phyloP scores from a whole-genome alignment of 148 eudicot genomes.

The Hydrangea macrophylla region DNA sequence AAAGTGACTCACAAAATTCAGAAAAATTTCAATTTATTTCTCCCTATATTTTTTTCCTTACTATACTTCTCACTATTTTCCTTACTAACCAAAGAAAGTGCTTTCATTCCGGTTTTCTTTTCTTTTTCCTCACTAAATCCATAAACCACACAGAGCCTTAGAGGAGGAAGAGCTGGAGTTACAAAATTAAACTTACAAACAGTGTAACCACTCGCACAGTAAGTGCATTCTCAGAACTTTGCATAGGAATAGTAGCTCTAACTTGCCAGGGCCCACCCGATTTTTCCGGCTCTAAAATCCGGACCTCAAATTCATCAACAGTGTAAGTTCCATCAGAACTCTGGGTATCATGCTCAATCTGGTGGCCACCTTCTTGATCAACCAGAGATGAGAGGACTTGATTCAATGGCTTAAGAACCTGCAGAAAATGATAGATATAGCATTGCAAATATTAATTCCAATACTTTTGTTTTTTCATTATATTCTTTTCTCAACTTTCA shows the following conservation, averaged over 20 bases:
- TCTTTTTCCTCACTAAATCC: too few relatives aligned
- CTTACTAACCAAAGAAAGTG: too few relatives aligned
- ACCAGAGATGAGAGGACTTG: slow-evolving; percentile 86
- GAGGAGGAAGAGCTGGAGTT: neutral
- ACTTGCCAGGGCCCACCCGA: slow-evolving; percentile 92
- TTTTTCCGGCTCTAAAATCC: slow-evolving; percentile 87
- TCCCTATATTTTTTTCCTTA: too few relatives aligned
- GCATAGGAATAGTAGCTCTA: slow-evolving; percentile 93
- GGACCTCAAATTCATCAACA: slow-evolving; percentile 89
- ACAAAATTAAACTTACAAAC: slow-evolving; percentile 51
- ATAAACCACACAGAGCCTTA: too few relatives aligned
- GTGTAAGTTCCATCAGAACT: slow-evolving; percentile 73
- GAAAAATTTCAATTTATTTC: too few relatives aligned
- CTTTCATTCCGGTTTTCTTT: too few relatives aligned
- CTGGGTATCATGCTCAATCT: slow-evolving; percentile 67
- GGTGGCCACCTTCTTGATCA: slow-evolving; percentile 92
- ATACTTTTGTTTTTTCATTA: neutral
- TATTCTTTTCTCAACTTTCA: too few relatives aligned
- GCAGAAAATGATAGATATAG: slow-evolving; percentile 11
- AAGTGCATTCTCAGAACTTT: slow-evolving; percentile 89
- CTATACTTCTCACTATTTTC: too few relatives aligned
- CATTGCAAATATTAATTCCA: neutral
- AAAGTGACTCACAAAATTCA: too few relatives aligned
- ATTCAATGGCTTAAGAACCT: slow-evolving; percentile 88
- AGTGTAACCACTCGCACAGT: slow-evolving; percentile 87